Percentiles rank a stretch among this genome's conserved stretches.
These are phyloP conservation scores for Beauveria sp. DNA, from an alignment of 2,329 filamentous ascomycete genomes.

Conservation along the genomic window DNA sequence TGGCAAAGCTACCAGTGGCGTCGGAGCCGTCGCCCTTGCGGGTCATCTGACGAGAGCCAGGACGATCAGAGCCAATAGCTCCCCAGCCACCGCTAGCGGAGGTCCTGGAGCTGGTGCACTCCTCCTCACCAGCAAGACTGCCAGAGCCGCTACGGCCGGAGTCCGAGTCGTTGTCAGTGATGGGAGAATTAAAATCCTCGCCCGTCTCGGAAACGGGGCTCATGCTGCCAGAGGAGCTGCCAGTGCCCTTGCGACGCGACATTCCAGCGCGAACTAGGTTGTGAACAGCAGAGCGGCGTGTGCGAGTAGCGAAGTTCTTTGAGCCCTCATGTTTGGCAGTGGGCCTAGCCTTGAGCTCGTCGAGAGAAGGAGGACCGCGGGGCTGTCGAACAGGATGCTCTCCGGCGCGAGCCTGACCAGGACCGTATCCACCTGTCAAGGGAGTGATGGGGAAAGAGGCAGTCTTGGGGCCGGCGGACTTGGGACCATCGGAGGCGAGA, in stretches of 20 bases:
- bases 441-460: constrained; percentile 74
- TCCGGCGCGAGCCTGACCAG: constrained; percentile 84
- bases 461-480: constrained; percentile 66
- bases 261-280: constrained; percentile 86
- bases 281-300: constrained; percentile 84
- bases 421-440: constrained; percentile 78
- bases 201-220: constrained; percentile 81
- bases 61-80: constrained; percentile 82
- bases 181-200: constrained; percentile 58
- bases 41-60: constrained; percentile 60
- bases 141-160: constrained; percentile 66
- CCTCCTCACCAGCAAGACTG: constrained; percentile 68
- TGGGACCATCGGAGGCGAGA: constrained; percentile 35
- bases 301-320: constrained; percentile 93
- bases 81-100: constrained; percentile 66
- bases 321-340: constrained; percentile 91
- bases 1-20: constrained; percentile 49
- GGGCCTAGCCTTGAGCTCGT: constrained; percentile 83
- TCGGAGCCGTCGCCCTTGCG: constrained; percentile 57
- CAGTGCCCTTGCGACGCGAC: constrained; percentile 72
- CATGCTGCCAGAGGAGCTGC: constrained; percentile 67
- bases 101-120: constrained; percentile 66
- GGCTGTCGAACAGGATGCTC: constrained; percentile 93
- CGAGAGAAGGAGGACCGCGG: constrained; percentile 81
- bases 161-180: constrained; percentile 68